Evolutionary conservation across 2,329 filamentous ascomycete species (phyloP).

Genomic region (Hirsutella rhossiliensis): DNA sequence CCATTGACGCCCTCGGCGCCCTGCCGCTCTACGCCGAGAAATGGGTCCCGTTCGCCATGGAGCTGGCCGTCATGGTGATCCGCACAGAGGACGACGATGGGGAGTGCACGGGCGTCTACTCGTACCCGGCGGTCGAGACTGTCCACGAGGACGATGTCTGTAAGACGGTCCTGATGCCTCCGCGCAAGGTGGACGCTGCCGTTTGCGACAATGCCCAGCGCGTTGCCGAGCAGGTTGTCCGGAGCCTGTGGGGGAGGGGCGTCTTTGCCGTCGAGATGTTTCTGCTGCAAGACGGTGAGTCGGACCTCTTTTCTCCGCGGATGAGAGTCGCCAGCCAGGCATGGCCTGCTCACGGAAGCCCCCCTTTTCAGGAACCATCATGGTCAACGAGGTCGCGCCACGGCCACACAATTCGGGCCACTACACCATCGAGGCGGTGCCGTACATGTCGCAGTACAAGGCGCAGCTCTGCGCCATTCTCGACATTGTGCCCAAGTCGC

Average conservation of each 20-base stretch:
- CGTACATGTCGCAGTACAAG: slow-evolving; percentile 74
- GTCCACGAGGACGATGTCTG: slow-evolving; percentile 93
- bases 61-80: slow-evolving; percentile 90
- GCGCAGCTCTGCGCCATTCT: slow-evolving; percentile 81
- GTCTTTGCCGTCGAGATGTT: slow-evolving; percentile 98
- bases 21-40: slow-evolving; percentile 78
- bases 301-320: slow-evolving; percentile 2
- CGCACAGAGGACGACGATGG: slow-evolving; percentile 62
- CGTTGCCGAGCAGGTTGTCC: slow-evolving; percentile 68
- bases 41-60: slow-evolving; percentile 74
- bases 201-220: slow-evolving; percentile 57
- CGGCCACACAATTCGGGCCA: slow-evolving; percentile 84
- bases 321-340: neutral
- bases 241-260: slow-evolving; percentile 73
- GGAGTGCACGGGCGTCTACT: slow-evolving; percentile 37
- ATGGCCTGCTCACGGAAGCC: slow-evolving; percentile 3
- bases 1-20: slow-evolving; percentile 55
- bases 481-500: slow-evolving; percentile 47
- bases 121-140: slow-evolving; percentile 88
- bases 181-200: slow-evolving; percentile 52
- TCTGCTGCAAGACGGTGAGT: slow-evolving; percentile 54
- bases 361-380: slow-evolving; percentile 41
- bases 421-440: slow-evolving; percentile 86
- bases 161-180: slow-evolving; percentile 81
- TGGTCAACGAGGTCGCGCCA: slow-evolving; percentile 82